phyloP scores from a whole-genome alignment of 257 asterid genomes.

The Nicotiana tabacum region DNA sequence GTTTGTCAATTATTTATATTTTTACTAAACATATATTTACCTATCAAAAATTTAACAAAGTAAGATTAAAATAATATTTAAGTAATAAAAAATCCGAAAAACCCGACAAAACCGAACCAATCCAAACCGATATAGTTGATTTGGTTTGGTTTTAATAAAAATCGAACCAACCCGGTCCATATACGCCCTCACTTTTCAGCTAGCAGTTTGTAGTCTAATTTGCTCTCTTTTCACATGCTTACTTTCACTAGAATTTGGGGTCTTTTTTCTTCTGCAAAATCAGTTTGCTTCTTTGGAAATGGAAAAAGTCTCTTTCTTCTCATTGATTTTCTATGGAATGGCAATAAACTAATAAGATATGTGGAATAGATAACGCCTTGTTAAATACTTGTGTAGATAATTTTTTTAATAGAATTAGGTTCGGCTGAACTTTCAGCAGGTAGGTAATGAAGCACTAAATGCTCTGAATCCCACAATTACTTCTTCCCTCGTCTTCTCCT shows the following conservation, averaged over 20 bases:
- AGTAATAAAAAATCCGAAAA: no score
- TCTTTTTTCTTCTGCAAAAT: background rate
- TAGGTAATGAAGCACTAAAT: slow-evolving; percentile 4
- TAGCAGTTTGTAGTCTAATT: background rate
- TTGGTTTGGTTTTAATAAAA: no score
- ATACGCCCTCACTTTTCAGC: background rate
- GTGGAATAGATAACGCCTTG: background rate
- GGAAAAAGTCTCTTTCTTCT: background rate
- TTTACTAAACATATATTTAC: no score
- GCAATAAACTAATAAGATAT: background rate
- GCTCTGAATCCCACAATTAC: background rate
- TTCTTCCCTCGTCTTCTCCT: background rate
- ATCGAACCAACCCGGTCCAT: no score
- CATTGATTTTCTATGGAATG: background rate
- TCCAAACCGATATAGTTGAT: no score
- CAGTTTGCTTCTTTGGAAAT: background rate
- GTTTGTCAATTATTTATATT: no score
- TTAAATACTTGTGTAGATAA: background rate
- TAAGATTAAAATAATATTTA: no score
- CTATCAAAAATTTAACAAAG: no score
- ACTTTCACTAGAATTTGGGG: background rate
- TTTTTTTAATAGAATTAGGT: background rate
- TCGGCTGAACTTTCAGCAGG: background rate
- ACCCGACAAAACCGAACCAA: no score
- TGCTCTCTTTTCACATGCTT: background rate